A percentile compares a stretch with the other conserved stretches of the same genome.
phyloP scores from a whole-genome alignment of 306 rosid species.

The Cucumis cinereus region DNA sequence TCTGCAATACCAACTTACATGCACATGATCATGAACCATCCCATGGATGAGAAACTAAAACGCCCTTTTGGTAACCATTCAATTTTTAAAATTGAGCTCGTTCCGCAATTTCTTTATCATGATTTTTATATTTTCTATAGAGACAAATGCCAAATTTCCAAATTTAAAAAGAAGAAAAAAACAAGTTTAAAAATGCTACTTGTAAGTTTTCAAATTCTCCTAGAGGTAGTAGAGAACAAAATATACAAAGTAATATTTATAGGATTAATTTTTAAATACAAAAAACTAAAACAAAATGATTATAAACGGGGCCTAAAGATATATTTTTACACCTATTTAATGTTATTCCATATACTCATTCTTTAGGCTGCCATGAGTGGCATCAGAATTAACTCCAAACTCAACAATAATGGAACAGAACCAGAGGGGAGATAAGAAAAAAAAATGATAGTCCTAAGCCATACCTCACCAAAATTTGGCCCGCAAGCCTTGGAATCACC shows the following conservation, averaged over 20 bases:
- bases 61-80: no score
- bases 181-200: no score
- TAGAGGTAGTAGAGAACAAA: no score
- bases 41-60: background rate
- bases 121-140: no score
- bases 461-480: slow-evolving; percentile 51
- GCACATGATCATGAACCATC: background rate
- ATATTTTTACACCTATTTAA: background rate
- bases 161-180: no score
- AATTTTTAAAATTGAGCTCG: no score
- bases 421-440: background rate
- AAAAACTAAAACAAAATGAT: no score
- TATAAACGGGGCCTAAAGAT: no score
- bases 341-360: background rate
- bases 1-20: background rate
- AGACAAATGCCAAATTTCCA: no score
- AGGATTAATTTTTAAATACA: no score
- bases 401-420: background rate
- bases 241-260: no score
- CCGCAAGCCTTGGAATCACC: slow-evolving; percentile 64
- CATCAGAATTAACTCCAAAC: background rate
- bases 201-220: background rate
- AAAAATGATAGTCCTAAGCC: background rate
- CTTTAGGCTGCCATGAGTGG: background rate
- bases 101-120: no score